phyloP scores from a whole-genome alignment of 352 stramenopile species.

The Elongisporangium anandrum region DNA sequence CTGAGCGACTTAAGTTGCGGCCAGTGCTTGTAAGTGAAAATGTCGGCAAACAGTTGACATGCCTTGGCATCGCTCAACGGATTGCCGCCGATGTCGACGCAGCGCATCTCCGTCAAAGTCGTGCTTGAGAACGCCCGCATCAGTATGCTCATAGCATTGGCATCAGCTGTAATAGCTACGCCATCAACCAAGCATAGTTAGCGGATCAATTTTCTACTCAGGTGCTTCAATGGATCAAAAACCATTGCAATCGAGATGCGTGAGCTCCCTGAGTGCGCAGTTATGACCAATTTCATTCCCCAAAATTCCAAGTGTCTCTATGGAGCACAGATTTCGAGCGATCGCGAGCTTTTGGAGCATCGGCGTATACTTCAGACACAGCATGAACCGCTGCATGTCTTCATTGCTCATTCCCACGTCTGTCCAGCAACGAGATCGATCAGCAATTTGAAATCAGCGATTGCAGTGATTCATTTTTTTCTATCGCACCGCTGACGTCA shows the following conservation, averaged over 20 bases:
- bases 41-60: constrained; percentile 9
- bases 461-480: neutral
- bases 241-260: constrained; percentile 38
- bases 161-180: constrained; percentile 19
- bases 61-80: constrained; percentile 14
- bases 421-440: constrained; percentile 1
- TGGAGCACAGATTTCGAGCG: constrained; percentile 40
- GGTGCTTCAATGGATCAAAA: neutral
- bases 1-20: constrained; percentile 15
- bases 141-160: constrained; percentile 15
- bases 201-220: neutral
- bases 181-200: neutral
- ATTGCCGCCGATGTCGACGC: constrained; percentile 23
- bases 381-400: constrained; percentile 53
- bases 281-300: constrained; percentile 15
- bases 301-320: constrained; percentile 25
- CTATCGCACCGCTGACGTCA: constrained; percentile 36
- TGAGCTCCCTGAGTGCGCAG: constrained; percentile 10
- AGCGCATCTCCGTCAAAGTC: constrained; percentile 13
- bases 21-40: constrained; percentile 14
- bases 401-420: constrained; percentile 43
- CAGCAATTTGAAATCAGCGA: neutral
- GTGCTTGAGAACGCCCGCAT: constrained; percentile 12
- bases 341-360: constrained; percentile 24
- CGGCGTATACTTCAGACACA: constrained; percentile 26